A percentile compares a stretch with the other conserved stretches of the same genome.
Evolutionary conservation across 345 rosid species (phyloP).

Genomic region (Noccaea caerulescens): DNA sequence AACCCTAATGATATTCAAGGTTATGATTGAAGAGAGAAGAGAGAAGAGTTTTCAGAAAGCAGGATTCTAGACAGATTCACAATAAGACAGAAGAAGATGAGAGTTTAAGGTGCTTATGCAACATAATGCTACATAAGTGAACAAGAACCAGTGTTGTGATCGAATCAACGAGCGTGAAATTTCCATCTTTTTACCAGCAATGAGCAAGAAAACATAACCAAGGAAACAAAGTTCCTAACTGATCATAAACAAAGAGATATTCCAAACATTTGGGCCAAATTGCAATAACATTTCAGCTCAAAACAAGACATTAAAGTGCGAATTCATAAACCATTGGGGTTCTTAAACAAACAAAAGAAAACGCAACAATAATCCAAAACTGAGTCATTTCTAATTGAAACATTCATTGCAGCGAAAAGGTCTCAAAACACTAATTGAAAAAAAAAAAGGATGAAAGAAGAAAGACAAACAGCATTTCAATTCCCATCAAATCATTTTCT

Average conservation of each 20-base stretch:
- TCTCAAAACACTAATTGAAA: not conserved
- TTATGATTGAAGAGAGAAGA: not conserved
- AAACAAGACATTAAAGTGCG: not conserved
- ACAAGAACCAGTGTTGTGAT: not conserved
- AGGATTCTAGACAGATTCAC: not conserved
- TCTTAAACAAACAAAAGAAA: conserved; percentile 4
- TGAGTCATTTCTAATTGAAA: conserved; percentile 40
- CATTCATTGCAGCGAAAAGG: conserved; percentile 23
- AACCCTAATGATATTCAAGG: not conserved
- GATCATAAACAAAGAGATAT: not conserved
- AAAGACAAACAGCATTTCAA: conserved; percentile 16
- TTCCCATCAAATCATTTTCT: not conserved
- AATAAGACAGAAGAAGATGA: not conserved
- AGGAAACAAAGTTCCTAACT: not conserved
- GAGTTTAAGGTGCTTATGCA: not conserved
- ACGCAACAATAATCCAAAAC: conserved; percentile 37
- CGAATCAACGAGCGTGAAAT: not conserved
- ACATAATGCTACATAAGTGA: not conserved
- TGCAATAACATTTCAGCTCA: conserved; percentile 2
- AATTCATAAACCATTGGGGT: conserved; percentile 14
- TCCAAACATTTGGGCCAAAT: not conserved
- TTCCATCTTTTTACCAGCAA: not conserved
- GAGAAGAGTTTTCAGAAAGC: not conserved
- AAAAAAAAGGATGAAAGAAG: not conserved
- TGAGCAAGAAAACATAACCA: not conserved